Conservation (phyloP, 805 yeast species). For the Saccharomycopsis sp. region DNA sequence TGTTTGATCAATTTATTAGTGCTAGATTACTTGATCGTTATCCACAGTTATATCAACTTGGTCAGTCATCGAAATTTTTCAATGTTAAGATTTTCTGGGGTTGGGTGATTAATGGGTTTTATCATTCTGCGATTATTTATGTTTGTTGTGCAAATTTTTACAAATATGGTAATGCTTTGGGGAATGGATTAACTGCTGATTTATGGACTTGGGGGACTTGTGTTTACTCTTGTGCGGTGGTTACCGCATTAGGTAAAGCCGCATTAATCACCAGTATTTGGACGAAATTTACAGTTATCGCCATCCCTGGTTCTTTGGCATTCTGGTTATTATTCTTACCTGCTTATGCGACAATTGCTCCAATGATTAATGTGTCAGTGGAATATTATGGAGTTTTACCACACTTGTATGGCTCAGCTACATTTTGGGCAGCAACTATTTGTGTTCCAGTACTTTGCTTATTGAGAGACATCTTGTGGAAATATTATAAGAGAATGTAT, state of each 20-base stretch:
- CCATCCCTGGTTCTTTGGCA: constrained; percentile 89
- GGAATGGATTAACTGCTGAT: constrained; percentile 66
- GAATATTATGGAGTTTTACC: constrained; percentile 79
- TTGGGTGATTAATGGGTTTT: constrained; percentile 94
- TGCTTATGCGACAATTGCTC: constrained; percentile 77
- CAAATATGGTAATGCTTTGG: constrained; percentile 55
- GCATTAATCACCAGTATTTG: constrained; percentile 86
- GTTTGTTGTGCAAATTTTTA: constrained; percentile 65
- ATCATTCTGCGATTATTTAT: constrained; percentile 82
- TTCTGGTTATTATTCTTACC: constrained; percentile 88
- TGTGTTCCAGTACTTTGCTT: constrained; percentile 75
- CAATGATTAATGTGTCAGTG: constrained; percentile 68
- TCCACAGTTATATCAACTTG: constrained; percentile 87
- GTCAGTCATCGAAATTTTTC: constrained; percentile 83
- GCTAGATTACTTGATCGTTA: constrained; percentile 85
- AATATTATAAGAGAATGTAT: constrained; percentile 87
- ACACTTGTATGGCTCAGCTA: constrained; percentile 66
- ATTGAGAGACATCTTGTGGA: constrained; percentile 87
- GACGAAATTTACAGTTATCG: constrained; percentile 88
- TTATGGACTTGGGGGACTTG: constrained; percentile 97
- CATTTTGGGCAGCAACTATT: constrained; percentile 61
- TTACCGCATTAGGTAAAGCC: constrained; percentile 92
- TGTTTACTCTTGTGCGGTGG: constrained; percentile 74
- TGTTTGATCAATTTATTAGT: constrained; percentile 92
- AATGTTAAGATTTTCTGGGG: constrained; percentile 94